Evolutionary conservation across 169 alveolate genomes (phyloP).

Genomic region (Plasmodium gallinaceum): DNA sequence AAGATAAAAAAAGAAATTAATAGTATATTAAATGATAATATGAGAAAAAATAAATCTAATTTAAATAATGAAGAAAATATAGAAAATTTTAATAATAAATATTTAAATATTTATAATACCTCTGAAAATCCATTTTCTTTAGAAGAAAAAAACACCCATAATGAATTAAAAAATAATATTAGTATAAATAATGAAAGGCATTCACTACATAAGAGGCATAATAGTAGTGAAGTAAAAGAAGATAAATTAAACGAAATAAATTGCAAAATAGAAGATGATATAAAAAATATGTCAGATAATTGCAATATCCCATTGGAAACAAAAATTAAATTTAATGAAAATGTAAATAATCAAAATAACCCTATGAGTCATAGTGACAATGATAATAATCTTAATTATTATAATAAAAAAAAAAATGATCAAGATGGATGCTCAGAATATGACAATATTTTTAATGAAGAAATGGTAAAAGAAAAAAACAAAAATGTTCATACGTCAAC

Average conservation of each 20-base stretch:
- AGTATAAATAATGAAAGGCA: not conserved
- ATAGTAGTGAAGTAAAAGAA: not conserved
- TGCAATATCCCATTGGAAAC: not conserved
- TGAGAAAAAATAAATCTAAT: not conserved
- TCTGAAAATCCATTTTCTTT: conserved; percentile 4
- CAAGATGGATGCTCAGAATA: not conserved
- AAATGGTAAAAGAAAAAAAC: conserved; percentile 5
- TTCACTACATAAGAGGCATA: not conserved
- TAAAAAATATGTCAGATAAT: not conserved
- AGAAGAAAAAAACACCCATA: not conserved
- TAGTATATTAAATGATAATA: not conserved
- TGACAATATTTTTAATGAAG: not conserved
- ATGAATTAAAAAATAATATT: not conserved
- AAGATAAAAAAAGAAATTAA: no score
- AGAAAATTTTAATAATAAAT: conserved; percentile 13
- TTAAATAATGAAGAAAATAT: not conserved
- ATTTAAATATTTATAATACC: not conserved
- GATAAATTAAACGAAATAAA: conserved; percentile 4
- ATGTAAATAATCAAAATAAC: conserved; percentile 1
- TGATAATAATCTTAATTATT: conserved; percentile 7
- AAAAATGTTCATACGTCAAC: not conserved
- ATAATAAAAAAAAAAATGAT: not conserved
- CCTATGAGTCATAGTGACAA: not conserved
- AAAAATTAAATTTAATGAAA: not conserved
- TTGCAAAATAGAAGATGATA: not conserved